phyloP scores from a whole-genome alignment of 2,329 filamentous ascomycete species.

The Neoarthrinium moseri region DNA sequence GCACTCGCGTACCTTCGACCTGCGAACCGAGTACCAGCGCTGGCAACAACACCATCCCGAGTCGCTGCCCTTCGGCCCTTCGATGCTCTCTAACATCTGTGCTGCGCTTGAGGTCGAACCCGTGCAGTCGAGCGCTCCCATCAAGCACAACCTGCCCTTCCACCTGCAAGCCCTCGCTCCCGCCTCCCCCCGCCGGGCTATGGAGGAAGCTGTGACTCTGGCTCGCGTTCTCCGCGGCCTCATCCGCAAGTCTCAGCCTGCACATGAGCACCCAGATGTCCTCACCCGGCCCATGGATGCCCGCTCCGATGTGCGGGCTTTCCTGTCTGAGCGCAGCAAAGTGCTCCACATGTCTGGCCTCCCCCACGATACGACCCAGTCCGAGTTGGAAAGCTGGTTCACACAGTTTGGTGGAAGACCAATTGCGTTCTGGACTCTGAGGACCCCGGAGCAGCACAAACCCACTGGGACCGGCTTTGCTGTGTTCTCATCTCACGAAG shows the following conservation, averaged over 20 bases:
- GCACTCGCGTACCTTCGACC: constrained; percentile 94
- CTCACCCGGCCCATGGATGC: constrained; percentile 95
- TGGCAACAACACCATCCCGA: constrained; percentile 99
- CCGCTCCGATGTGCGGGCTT: constrained; percentile 91
- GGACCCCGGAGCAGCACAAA: constrained; percentile 98
- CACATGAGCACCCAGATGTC: constrained; percentile 92
- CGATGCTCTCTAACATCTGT: constrained; percentile 95
- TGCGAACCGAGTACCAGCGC: constrained; percentile 95
- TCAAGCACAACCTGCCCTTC: constrained; percentile 98
- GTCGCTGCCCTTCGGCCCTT: constrained; percentile 93
- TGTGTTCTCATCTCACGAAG: constrained; percentile 97
- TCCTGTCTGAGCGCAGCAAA: constrained; percentile 94
- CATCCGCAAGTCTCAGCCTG: constrained; percentile 93
- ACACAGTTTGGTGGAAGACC: constrained; percentile 97
- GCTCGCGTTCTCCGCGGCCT: constrained; percentile 88
- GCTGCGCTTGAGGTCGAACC: constrained; percentile 97
- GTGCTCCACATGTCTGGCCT: constrained; percentile 97
- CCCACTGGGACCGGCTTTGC: constrained; percentile 98
- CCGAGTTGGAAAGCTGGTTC: constrained; percentile 98
- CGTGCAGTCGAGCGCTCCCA: constrained; percentile 93
- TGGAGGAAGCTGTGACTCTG: constrained; percentile 96
- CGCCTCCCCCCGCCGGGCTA: constrained; percentile 89
- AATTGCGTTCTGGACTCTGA: constrained; percentile 98
- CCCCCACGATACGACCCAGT: constrained; percentile 97
- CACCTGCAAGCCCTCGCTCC: constrained; percentile 94